These are phyloP conservation scores for Candida glaebosa DNA, from an alignment of 805 yeast species.

Conservation along the genomic window DNA sequence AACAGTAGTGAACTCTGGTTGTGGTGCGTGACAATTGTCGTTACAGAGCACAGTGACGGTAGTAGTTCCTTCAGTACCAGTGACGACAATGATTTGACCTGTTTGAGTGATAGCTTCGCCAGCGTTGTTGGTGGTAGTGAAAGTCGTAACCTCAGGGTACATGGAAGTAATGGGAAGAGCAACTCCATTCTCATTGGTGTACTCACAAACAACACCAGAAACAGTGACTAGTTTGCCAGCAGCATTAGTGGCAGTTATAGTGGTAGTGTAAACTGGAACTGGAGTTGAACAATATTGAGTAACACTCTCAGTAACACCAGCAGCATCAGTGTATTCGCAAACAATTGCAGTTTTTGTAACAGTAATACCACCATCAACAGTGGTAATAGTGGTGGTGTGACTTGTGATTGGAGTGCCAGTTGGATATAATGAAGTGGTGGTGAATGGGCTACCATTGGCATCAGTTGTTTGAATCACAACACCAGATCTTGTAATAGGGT, in stretches of 20 bases:
- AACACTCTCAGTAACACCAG: neutral
- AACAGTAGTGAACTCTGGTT: neutral
- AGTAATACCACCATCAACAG: neutral
- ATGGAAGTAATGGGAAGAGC: constrained; percentile 9
- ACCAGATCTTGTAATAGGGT: constrained; percentile 16
- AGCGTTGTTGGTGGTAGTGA: constrained; percentile 10
- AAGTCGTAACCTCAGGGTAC: constrained; percentile 8
- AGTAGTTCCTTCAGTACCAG: constrained; percentile 14
- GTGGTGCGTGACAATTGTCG: constrained; percentile 1
- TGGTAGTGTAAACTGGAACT: constrained; percentile 12
- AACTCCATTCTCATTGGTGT: constrained; percentile 9
- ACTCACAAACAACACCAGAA: constrained; percentile 13
- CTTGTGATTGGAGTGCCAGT: neutral
- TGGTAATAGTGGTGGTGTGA: neutral
- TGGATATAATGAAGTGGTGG: constrained; percentile 9
- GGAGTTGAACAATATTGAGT: neutral
- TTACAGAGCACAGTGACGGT: constrained; percentile 12
- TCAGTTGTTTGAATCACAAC: constrained; percentile 12
- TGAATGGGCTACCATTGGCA: constrained; percentile 7
- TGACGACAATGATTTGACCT: constrained; percentile 12
- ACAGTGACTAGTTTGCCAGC: constrained; percentile 8
- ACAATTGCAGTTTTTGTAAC: neutral
- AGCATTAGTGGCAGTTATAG: constrained; percentile 9
- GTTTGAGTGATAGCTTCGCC: constrained; percentile 10
- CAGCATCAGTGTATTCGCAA: neutral